Conservation (phyloP, 2,329 filamentous ascomycete genomes). For the Nemania sp. region DNA sequence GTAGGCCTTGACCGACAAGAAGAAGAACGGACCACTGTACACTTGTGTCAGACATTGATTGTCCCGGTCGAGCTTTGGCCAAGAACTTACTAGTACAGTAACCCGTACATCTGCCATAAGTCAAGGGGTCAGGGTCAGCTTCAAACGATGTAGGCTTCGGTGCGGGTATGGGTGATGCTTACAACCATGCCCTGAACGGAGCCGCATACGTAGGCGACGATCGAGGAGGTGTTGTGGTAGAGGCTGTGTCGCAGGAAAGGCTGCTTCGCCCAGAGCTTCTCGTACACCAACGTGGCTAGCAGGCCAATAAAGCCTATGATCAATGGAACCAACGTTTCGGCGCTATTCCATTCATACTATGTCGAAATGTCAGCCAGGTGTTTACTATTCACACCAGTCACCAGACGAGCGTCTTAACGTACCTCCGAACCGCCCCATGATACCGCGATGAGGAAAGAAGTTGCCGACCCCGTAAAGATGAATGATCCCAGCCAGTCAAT, state of each 20-base stretch:
- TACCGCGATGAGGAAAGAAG: slow-evolving; percentile 53
- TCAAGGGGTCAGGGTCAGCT: slow-evolving; percentile 21
- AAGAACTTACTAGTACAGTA: slow-evolving; percentile 35
- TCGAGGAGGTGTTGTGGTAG: slow-evolving; percentile 24
- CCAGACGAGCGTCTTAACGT: slow-evolving; percentile 3
- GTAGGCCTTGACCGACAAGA: slow-evolving; percentile 42
- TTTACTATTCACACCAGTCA: neutral
- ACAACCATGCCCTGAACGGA: slow-evolving; percentile 26
- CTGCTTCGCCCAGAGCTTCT: slow-evolving; percentile 22
- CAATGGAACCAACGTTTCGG: slow-evolving; percentile 24
- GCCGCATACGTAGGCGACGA: slow-evolving; percentile 20
- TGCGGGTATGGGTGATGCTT: slow-evolving; percentile 4
- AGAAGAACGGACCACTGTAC: slow-evolving; percentile 43
- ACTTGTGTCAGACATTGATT: slow-evolving; percentile 4
- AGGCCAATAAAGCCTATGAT: slow-evolving; percentile 27
- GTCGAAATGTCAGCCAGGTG: slow-evolving; percentile 9
- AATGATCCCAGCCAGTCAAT: slow-evolving; percentile 53
- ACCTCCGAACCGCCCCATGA: slow-evolving; percentile 49
- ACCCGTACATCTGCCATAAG: slow-evolving; percentile 30
- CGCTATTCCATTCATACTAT: slow-evolving; percentile 25
- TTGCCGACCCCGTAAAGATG: slow-evolving; percentile 50
- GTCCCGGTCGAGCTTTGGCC: too few species aligned
- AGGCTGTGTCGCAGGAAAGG: slow-evolving; percentile 28
- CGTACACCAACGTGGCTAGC: slow-evolving; percentile 22
- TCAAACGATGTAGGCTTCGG: neutral